Base-by-base conservation (phyloP, 2,329 filamentous ascomycete genomes). In the Venturia effusa region DNA sequence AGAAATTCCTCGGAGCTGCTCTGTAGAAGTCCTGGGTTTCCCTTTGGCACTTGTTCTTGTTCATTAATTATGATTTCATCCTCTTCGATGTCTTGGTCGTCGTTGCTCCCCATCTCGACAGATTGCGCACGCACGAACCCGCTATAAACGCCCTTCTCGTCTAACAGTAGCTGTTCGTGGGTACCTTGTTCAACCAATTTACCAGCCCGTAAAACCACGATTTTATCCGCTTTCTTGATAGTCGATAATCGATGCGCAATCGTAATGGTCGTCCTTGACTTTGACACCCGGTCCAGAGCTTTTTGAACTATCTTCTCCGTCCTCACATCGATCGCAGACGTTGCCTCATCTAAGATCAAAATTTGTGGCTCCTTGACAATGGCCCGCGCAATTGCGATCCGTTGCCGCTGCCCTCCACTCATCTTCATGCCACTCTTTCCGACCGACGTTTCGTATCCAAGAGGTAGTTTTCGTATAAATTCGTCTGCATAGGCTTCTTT, bases 341-440 rank as follows among this genome's bases (percentile, higher is more conserved):
- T 92, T 0, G 89, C 89, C 34, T 93, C 88, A 69, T 93, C 88
- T 7, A 94, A 77, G 7, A 92, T 81, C 3, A 92, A 75, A 1
- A 92, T 83, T 0, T 78, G 76, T 0, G 88, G 88, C 60, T 84
- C 77, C 55, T 86, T 83, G 61, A 91, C 80, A 37, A 91, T 85
- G 11, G 86, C 86, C 7, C 88, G 80, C 0, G 88, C 88, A 66
- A 92, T 90, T 3, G 89, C 87, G 37, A 95, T 82, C 4, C 91
- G 83, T 72, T 95, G 90, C n/a, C 89, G 84, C 72, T 96, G 90
- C 0, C 91, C 91, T 19, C 90, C 88, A 13, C 88, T 91, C 1
- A 95, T 77, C 71, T 89, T 90, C 59, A 88, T 87, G 30, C 83
- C 83, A 66, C 83, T 80, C 70, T 93, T 89, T 0, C 90, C 90